phyloP scores from a whole-genome alignment of 1,284 basidiomycete species.

The Cutaneotrichosporon sp. region DNA sequence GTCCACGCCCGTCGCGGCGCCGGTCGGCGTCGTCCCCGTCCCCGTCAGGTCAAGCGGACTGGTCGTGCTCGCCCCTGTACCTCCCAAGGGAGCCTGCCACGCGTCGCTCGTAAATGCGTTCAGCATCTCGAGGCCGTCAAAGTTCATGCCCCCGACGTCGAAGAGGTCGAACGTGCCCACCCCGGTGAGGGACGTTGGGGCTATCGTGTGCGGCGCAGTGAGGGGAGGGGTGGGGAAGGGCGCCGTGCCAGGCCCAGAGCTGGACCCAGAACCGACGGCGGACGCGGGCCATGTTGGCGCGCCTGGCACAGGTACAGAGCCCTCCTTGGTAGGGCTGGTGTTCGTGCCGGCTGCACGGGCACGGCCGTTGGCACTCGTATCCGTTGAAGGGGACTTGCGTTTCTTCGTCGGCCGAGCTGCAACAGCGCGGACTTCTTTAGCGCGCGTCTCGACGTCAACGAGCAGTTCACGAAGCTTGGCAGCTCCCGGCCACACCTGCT shows the following conservation, averaged over 20 bases:
- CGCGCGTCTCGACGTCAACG: constrained; percentile 40
- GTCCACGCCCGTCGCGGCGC: background rate
- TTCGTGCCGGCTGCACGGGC: background rate
- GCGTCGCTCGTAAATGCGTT: constrained; percentile 38
- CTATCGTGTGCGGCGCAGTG: constrained; percentile 3
- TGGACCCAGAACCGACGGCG: background rate
- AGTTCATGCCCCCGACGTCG: constrained; percentile 43
- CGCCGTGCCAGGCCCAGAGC: background rate
- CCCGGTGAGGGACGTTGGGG: background rate
- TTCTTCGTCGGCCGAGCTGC: constrained; percentile 19
- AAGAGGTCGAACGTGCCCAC: constrained; percentile 19
- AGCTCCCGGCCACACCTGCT: constrained; percentile 82
- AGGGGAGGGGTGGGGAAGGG: constrained; percentile 3
- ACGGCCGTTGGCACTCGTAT: background rate
- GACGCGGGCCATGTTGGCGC: background rate
- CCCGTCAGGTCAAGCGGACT: too few species aligned
- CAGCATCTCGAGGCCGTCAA: constrained; percentile 44
- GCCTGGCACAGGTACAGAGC: background rate
- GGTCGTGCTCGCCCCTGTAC: background rate
- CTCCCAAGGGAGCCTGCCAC: constrained; percentile 12
- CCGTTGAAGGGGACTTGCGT: constrained; percentile 20
- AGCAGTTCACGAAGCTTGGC: constrained; percentile 64
- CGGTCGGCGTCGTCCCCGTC: too few species aligned
- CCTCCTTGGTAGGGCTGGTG: background rate
- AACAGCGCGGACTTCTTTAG: constrained; percentile 36